Conservation (phyloP, 2,329 filamentous ascomycete genomes). For the Tolypocladium cylindrosporum region DNA sequence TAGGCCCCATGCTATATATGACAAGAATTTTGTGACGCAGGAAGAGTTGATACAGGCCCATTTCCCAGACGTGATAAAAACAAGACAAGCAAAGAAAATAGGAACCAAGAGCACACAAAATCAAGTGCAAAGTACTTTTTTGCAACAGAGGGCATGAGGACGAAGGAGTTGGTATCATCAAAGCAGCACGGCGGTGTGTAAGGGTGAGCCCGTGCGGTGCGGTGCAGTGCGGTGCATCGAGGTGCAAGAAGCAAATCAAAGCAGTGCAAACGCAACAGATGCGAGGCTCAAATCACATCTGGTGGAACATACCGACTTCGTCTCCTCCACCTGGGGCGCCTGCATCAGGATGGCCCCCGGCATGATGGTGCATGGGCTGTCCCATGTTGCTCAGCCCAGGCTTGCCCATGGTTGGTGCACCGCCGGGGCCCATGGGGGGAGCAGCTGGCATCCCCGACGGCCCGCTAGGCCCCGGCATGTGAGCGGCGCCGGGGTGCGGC, state of each 20-base stretch:
- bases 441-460: slow-evolving; percentile 54
- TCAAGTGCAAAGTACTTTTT: slow-evolving; percentile 11
- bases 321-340: slow-evolving; percentile 58
- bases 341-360: slow-evolving; percentile 33
- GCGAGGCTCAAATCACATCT: slow-evolving; percentile 57
- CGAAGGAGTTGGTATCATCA: slow-evolving; percentile 26
- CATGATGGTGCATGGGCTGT: slow-evolving; percentile 54
- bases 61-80: slow-evolving; percentile 13
- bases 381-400: slow-evolving; percentile 59
- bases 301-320: slow-evolving; percentile 97
- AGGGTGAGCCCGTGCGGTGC: slow-evolving; percentile 5
- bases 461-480: slow-evolving; percentile 59
- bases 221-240: slow-evolving; percentile 9
- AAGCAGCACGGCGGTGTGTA: slow-evolving; percentile 14
- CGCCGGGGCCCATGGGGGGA: slow-evolving; percentile 50
- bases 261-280: slow-evolving; percentile 29
- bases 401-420: slow-evolving; percentile 49
- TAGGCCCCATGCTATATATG: slow-evolving; percentile 16
- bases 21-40: slow-evolving; percentile 7
- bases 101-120: slow-evolving; percentile 11
- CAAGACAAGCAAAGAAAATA: slow-evolving; percentile 11
- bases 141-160: slow-evolving; percentile 2
- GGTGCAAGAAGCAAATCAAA: slow-evolving; percentile 13
- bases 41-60: slow-evolving; percentile 17
- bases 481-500: slow-evolving; percentile 43